A percentile compares a stretch with the other conserved stretches of the same genome.
phyloP scores from a whole-genome alignment of 2,329 filamentous ascomycete genomes.

The Chaetoscypha palmicola region DNA sequence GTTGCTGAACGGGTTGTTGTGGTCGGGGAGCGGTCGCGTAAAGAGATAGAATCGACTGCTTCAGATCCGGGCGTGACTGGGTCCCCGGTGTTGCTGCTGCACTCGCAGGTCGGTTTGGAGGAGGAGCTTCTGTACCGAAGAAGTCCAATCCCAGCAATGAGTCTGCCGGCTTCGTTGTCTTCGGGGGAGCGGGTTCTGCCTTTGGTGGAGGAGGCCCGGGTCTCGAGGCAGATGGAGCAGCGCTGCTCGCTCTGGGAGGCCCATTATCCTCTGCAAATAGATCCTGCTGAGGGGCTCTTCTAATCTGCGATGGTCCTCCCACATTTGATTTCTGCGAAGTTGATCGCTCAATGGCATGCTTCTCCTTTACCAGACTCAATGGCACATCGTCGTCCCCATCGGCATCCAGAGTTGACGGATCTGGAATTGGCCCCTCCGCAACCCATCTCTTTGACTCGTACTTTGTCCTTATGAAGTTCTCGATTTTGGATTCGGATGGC shows the following conservation, averaged over 20 bases:
- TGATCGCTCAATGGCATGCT: constrained; percentile 53
- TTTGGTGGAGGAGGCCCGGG: constrained; percentile 37
- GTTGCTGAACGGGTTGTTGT: constrained; percentile 52
- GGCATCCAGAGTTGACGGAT: constrained; percentile 78
- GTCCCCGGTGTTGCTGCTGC: constrained; percentile 58
- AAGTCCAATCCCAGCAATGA: constrained; percentile 91
- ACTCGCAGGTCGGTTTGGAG: constrained; percentile 76
- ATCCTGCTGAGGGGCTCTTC: constrained; percentile 56
- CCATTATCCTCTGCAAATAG: constrained; percentile 71
- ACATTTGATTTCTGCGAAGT: constrained; percentile 28
- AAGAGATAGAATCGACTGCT: constrained; percentile 93
- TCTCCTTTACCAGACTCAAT: constrained; percentile 57
- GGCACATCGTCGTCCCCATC: constrained; percentile 80
- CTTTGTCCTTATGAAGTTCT: constrained; percentile 99
- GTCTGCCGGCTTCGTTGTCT: constrained; percentile 65
- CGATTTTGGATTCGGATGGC: constrained; percentile 94
- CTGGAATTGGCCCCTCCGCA: constrained; percentile 95
- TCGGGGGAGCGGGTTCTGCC: constrained; percentile 47
- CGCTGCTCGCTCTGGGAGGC: constrained; percentile 65
- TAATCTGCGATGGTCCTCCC: constrained; percentile 24
- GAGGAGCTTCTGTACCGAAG: constrained; percentile 63
- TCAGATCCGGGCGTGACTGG: constrained; percentile 83
- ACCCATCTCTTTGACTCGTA: constrained; percentile 98
- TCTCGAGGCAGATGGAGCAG: constrained; percentile 49
- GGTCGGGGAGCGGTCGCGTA: constrained; percentile 81